These are phyloP conservation scores for Blepharisma undulans DNA, from an alignment of 169 alveolate genomes.

Conservation along the genomic window DNA sequence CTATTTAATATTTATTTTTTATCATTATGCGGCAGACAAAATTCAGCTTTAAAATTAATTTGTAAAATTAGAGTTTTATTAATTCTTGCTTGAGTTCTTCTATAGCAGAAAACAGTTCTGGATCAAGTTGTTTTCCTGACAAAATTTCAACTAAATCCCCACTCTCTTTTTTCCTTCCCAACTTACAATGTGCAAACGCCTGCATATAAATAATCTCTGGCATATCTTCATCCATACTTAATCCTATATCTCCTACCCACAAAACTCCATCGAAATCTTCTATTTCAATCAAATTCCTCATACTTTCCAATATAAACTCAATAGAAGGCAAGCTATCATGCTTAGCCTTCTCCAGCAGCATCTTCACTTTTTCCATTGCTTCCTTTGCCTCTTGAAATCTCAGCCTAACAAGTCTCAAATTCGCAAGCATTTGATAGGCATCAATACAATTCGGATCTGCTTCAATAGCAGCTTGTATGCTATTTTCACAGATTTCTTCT, in stretches of 20 bases:
- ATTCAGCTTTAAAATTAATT: background rate
- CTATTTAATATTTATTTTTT: too few species aligned
- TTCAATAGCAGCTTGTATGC: slow-evolving; percentile 48
- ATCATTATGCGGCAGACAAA: background rate
- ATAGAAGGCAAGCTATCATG: slow-evolving; percentile 42
- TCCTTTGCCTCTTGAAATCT: slow-evolving; percentile 60
- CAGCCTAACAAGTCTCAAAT: slow-evolving; percentile 54
- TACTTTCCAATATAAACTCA: slow-evolving; percentile 53
- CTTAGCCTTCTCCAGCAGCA: slow-evolving; percentile 17
- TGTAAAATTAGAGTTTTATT: background rate
- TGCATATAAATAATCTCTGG: slow-evolving; percentile 57
- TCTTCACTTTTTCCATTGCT: slow-evolving; percentile 10
- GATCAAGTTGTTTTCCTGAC: background rate
- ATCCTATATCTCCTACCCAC: slow-evolving; percentile 39
- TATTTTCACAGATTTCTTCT: slow-evolving; percentile 52
- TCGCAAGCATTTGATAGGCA: slow-evolving; percentile 52
- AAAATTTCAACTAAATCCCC: slow-evolving; percentile 43
- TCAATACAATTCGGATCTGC: slow-evolving; percentile 49
- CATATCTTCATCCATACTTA: slow-evolving; percentile 52
- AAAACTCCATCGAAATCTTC: slow-evolving; percentile 42
- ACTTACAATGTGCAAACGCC: slow-evolving; percentile 52
- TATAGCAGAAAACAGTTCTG: slow-evolving; percentile 23
- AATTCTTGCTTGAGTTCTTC: background rate
- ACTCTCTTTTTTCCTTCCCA: slow-evolving; percentile 44
- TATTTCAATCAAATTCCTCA: slow-evolving; percentile 44